These are phyloP conservation scores for Talaromyces thailandensis DNA, from an alignment of 495 filamentous ascomycete species.

Conservation along the genomic window DNA sequence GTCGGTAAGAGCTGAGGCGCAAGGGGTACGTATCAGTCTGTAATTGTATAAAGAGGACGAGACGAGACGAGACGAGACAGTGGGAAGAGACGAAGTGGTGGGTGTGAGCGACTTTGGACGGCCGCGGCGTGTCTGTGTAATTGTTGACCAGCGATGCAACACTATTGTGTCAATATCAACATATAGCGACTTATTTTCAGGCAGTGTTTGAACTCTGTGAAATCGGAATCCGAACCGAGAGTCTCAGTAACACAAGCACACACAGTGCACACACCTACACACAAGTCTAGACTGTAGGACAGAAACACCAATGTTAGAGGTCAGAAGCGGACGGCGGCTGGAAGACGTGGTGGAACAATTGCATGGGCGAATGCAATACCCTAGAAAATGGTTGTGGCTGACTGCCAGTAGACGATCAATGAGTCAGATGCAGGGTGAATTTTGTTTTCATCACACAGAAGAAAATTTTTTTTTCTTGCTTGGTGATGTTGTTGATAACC, in stretches of 20 bases:
- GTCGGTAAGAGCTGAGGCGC: background rate
- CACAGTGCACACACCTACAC: background rate
- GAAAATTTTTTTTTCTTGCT: conserved; percentile 1
- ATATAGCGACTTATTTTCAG: background rate
- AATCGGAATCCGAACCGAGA: conserved; percentile 2
- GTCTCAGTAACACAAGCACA: background rate
- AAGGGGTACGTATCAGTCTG: conserved; percentile 1
- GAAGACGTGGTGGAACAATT: background rate
- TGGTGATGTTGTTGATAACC: conserved; percentile 1
- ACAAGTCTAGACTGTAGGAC: background rate
- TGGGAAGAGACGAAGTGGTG: background rate
- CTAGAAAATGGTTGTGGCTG: background rate
- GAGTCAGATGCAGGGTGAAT: background rate
- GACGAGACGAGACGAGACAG: background rate
- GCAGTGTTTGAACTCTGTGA: background rate
- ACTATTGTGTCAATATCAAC: background rate
- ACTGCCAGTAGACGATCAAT: background rate
- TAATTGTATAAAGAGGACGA: background rate
- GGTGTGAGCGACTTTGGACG: background rate
- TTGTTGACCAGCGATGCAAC: background rate
- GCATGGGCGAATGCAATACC: conserved; percentile 3
- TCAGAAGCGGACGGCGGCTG: conserved; percentile 1
- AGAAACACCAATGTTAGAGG: background rate
- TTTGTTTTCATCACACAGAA: background rate
- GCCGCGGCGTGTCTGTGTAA: background rate